A percentile compares a stretch with the other conserved stretches of the same genome.
phyloP scores from a whole-genome alignment of 2,329 filamentous ascomycete genomes.

The Mariannaea sp. region DNA sequence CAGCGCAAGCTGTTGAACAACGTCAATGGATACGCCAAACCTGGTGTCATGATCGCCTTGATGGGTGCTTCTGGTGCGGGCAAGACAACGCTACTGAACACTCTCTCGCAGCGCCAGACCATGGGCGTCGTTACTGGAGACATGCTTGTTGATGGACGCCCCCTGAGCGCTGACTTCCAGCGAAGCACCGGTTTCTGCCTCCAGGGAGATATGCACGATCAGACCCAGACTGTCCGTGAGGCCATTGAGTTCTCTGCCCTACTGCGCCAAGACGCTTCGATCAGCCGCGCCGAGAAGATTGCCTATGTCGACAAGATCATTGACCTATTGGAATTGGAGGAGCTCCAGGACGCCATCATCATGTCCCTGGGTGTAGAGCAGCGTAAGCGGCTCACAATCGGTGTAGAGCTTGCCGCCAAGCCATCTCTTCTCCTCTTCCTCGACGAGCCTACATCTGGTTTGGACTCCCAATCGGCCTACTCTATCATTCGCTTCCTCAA shows the following conservation, averaged over 20 bases:
- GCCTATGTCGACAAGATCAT: slow-evolving; percentile 68
- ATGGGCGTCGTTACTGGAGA: slow-evolving; percentile 74
- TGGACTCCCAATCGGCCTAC: slow-evolving; percentile 59
- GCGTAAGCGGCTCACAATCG: slow-evolving; percentile 57
- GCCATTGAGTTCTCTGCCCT: slow-evolving; percentile 67
- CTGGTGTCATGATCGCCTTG: slow-evolving; percentile 77
- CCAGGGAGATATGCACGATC: slow-evolving; percentile 67
- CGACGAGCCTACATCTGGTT: slow-evolving; percentile 61
- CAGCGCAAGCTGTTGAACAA: slow-evolving; percentile 43
- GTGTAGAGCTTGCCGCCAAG: slow-evolving; percentile 57
- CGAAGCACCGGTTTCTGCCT: slow-evolving; percentile 71
- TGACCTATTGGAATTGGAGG: slow-evolving; percentile 65
- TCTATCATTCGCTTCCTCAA: slow-evolving; percentile 63
- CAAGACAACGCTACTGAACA: slow-evolving; percentile 84
- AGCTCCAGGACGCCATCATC: slow-evolving; percentile 64
- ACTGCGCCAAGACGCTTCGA: slow-evolving; percentile 60
- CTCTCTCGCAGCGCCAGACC: slow-evolving; percentile 70
- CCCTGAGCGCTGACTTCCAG: slow-evolving; percentile 73
- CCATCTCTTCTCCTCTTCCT: slow-evolving; percentile 63
- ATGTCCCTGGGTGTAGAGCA: slow-evolving; percentile 63
- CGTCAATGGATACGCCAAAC: slow-evolving; percentile 77
- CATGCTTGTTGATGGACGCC: slow-evolving; percentile 74
- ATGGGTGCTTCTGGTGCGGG: slow-evolving; percentile 82
- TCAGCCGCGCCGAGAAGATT: slow-evolving; percentile 63
- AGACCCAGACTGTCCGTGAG: slow-evolving; percentile 66